phyloP scores from a whole-genome alignment of 202 grass and related monocot genomes.

The Schoenoplectus triqueter region DNA sequence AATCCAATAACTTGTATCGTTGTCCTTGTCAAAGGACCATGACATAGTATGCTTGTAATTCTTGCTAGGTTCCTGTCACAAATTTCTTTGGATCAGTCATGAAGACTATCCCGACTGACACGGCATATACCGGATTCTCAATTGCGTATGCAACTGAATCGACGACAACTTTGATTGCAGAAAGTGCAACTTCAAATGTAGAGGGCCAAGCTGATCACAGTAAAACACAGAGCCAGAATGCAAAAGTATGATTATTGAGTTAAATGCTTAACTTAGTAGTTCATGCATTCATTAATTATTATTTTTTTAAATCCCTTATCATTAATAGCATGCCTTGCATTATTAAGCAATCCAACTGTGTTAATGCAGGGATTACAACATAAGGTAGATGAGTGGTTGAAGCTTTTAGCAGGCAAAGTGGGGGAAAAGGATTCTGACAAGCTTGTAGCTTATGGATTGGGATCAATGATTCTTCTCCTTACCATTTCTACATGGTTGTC shows the following conservation, averaged over 20 bases:
- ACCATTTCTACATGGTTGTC: conserved; percentile 83
- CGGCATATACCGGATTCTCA: conserved; percentile 72
- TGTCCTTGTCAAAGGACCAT: too few species aligned
- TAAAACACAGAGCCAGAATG: conserved; percentile 47
- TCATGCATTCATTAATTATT: conserved; percentile 7
- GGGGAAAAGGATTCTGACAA: conserved; percentile 63
- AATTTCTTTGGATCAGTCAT: conserved; percentile 99
- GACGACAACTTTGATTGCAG: conserved; percentile 24
- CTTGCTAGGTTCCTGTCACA: conserved; percentile 82
- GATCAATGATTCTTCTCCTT: conserved; percentile 73
- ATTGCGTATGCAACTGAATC: conserved; percentile 43
- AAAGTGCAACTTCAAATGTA: conserved; percentile 45
- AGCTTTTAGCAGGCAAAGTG: conserved; percentile 53
- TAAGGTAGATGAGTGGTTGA: conserved; percentile 61
- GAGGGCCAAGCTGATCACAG: conserved; percentile 48
- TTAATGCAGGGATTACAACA: conserved; percentile 58
- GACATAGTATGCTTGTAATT: conserved; percentile 19
- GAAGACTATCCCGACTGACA: conserved; percentile 87
- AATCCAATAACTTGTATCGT: too few species aligned
- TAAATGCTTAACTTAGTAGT: neutral
- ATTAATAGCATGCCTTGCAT: neutral
- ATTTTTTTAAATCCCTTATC: neutral
- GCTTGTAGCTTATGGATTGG: conserved; percentile 72
- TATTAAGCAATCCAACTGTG: neutral
- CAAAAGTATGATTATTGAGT: conserved; percentile 47